Base-by-base conservation (phyloP, 768 basidiomycete species). In the Vararia minispora region DNA sequence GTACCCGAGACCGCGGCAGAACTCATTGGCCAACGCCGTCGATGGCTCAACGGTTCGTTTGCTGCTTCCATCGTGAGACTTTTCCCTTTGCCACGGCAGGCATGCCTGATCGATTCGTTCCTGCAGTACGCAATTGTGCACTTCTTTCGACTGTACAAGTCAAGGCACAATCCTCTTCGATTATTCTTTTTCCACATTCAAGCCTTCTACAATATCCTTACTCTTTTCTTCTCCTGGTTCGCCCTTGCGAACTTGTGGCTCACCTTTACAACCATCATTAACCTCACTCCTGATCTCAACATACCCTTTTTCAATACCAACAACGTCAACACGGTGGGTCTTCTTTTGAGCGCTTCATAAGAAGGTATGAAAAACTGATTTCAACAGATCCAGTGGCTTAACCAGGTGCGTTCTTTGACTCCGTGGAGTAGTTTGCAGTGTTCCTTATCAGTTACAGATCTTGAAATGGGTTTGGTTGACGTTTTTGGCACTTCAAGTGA, bases 131-230 rank as follows among this genome's bases (percentile, higher is more conserved):
- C 87, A 5, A 62, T 92, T 13, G 80, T 87, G 52, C 83, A 92
- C 61, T 94, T 91, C 65, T 88, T 84, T 66, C 68, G 72, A 47
- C 70, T 92, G 35, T 95, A 92, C 61, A 71, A 68, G 47, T 87
- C 84, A 22, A 76, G 79, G 10, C 91, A 94, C 52, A 81, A 82
- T 22, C 69, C 85, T 35, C 69, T 92, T 46, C 77, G 91, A 53
- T 86, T 95, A 82, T 80, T 95, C 66, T 89, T 95, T 67, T 76
- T 97, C 57, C 90, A 95, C 54, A 53, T 97, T 33, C 92, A 95
- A 60, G 89, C 78, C 26, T 37, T 94, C 36, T 90, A 88, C 58
- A 90, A 89, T 58, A 52, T 88, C 37, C 74, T 84, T 55, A 79
- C 72, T 20, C 65, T 95, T 41, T 50, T 91, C 51, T 91, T 95